Base-by-base conservation (phyloP, 179 eudicot genomes). In the Beta corolliflora region DNA sequence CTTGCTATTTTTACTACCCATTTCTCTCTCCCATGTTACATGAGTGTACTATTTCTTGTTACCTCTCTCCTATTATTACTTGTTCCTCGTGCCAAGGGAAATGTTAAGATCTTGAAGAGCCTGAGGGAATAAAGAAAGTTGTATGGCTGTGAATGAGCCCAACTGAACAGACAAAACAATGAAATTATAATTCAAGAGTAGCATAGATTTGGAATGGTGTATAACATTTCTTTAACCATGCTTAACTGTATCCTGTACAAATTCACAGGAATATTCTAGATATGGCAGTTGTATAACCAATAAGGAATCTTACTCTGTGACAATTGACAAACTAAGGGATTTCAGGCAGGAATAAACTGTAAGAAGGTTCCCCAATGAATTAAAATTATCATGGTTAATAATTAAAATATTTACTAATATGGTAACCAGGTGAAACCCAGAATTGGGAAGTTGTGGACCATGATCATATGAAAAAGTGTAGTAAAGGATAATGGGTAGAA, bases 401-500 rank as follows among this genome's bases (percentile, higher is more conserved):
- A 71, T 58, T 60, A 75, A 23, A 56, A 63, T 55, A 83, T 71
- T 59, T 13, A 76, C 67, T 52, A 31, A 74, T 25, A 72, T 76
- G 59, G 69, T 63, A 68, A 78, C 78, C 23, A 70, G 31, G 2
- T 21, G 61, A 78, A 83, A 79, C 67, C 71, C 71, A 71, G 80
- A 45, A 55, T 80, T 67, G 66, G 86, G 72, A 55, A 71, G 78
- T 56, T 63, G 84, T 71, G 81, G 81, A 81, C 79, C 74, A 64
- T 19, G 58, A 83, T 86, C 90, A 89, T 82, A 71, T 58, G 65
- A 56, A 88, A 77, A 72, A 75, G 87, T 75, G 84, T 71, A 77
- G 77, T 13, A 5, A 44, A 11, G 29, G 75, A 87, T 84, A 78
- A 81, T 89, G 93, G 92, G 87, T 84, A 82, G 85, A 92, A 89